These are phyloP conservation scores for Boletales sp. DNA, from an alignment of 768 basidiomycete species.

Conservation along the genomic window DNA sequence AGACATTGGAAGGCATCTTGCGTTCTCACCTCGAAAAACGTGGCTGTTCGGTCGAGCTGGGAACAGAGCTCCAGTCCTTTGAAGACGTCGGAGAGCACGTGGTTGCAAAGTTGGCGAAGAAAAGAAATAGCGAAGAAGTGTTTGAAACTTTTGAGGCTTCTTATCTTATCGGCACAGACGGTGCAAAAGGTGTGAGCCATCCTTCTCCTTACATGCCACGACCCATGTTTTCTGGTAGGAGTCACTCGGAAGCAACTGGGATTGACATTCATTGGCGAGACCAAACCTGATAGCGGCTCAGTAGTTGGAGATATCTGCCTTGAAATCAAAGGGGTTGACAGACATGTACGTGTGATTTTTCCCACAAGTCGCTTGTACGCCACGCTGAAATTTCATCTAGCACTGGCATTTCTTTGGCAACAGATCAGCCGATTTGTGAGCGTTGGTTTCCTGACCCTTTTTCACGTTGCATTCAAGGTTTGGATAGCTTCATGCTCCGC, in stretches of 20 bases:
- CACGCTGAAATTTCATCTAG: neutral
- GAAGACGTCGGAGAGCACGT: slow-evolving; percentile 36
- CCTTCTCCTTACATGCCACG: neutral
- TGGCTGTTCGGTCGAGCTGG: slow-evolving; percentile 36
- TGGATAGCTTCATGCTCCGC: slow-evolving; percentile 6
- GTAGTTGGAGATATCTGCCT: too few species aligned
- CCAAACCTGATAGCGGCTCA: too few species aligned
- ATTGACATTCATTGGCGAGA: too few species aligned
- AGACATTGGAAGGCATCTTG: slow-evolving; percentile 27
- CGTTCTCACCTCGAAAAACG: slow-evolving; percentile 17
- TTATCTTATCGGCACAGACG: slow-evolving; percentile 40
- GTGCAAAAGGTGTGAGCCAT: neutral
- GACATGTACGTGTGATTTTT: too few species aligned
- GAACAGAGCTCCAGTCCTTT: slow-evolving; percentile 44
- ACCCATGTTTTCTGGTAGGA: slow-evolving; percentile 15
- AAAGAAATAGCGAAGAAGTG: slow-evolving; percentile 16
- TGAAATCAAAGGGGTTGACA: too few species aligned
- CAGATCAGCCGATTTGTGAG: slow-evolving; percentile 5
- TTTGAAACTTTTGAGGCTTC: slow-evolving; percentile 25
- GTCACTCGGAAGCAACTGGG: slow-evolving; percentile 20
- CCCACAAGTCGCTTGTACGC: too few species aligned
- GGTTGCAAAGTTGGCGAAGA: slow-evolving; percentile 32
- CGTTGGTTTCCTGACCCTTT: neutral
- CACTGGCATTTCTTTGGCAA: slow-evolving; percentile 22
- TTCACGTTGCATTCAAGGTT: neutral